A percentile compares a stretch with the other conserved stretches of the same genome.
Conservation (phyloP, 2,329 filamentous ascomycete species). For the Pseudogymnoascus sp. region DNA sequence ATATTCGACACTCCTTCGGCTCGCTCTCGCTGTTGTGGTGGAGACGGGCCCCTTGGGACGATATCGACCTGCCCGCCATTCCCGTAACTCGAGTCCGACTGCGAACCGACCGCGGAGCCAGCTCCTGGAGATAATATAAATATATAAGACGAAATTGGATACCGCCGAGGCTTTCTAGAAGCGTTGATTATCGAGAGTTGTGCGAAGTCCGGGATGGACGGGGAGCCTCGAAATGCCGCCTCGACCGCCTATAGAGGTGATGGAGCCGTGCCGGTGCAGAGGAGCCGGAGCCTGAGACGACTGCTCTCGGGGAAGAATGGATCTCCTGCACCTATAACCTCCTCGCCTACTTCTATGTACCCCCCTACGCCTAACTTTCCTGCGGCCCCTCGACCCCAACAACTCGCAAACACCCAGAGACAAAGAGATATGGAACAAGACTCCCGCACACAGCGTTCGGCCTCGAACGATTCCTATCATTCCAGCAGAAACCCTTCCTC, state of each 20-base stretch:
- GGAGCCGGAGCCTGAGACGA: neutral
- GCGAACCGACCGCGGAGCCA: neutral
- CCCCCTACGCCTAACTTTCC: neutral
- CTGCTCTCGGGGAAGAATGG: neutral
- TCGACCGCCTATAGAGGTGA: slow-evolving; percentile 4
- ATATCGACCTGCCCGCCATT: slow-evolving; percentile 5
- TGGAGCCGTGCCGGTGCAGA: slow-evolving; percentile 2
- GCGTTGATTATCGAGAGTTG: neutral
- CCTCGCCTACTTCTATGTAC: neutral
- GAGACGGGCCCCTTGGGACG: slow-evolving; percentile 4
- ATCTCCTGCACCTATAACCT: neutral
- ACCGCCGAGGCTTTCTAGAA: neutral
- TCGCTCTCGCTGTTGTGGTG: slow-evolving; percentile 8
- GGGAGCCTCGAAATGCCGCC: slow-evolving; percentile 5
- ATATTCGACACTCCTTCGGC: slow-evolving; percentile 4
- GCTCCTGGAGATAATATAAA: neutral
- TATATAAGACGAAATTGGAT: neutral
- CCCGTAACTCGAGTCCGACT: neutral
- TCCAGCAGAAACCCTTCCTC: neutral
- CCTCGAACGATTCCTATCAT: slow-evolving; percentile 4
- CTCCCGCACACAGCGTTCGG: neutral
- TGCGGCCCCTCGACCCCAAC: neutral
- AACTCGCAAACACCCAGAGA: neutral
- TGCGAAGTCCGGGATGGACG: neutral
- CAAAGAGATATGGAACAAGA: slow-evolving; percentile 7